These are phyloP conservation scores for Lachnellula arida DNA, from an alignment of 2,329 filamentous ascomycete genomes.

Conservation along the genomic window DNA sequence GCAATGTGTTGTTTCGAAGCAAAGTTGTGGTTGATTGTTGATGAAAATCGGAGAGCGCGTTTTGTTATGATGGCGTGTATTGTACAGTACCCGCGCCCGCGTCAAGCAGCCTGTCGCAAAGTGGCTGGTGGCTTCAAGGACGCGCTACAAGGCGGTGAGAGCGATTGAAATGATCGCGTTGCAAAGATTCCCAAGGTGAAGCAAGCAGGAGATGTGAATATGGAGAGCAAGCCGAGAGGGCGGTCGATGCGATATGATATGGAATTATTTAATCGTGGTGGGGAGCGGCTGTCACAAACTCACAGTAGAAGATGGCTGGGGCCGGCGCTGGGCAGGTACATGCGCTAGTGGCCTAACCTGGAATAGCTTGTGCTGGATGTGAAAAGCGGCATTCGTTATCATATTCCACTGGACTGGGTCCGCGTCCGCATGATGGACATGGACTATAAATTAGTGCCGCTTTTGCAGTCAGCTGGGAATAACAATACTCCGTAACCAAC, in stretches of 20 bases:
- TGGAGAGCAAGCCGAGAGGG: slow-evolving; percentile 10
- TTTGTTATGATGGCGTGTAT: slow-evolving; percentile 21
- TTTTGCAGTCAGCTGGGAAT: too few species aligned
- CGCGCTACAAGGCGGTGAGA: slow-evolving; percentile 3
- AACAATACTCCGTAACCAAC: too few species aligned
- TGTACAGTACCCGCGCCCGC: too few species aligned
- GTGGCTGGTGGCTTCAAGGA: slow-evolving; percentile 12
- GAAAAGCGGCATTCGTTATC: too few species aligned
- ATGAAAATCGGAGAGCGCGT: slow-evolving; percentile 14
- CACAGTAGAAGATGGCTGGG: not conserved
- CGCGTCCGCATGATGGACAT: too few species aligned
- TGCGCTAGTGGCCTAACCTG: not conserved
- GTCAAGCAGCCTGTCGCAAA: slow-evolving; percentile 19
- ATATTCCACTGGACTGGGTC: too few species aligned
- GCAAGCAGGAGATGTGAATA: slow-evolving; percentile 1
- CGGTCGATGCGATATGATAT: slow-evolving; percentile 6
- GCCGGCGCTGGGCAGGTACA: too few species aligned
- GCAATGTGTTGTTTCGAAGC: slow-evolving; percentile 13
- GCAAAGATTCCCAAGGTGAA: not conserved
- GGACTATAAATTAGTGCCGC: too few species aligned
- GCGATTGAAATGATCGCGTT: slow-evolving; percentile 11
- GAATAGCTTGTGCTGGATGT: too few species aligned
- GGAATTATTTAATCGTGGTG: slow-evolving; percentile 9
- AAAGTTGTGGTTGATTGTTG: slow-evolving; percentile 10
- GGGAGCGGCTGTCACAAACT: not conserved